Base-by-base conservation (phyloP, 2,329 filamentous ascomycete genomes). In the Beauveria sp. region DNA sequence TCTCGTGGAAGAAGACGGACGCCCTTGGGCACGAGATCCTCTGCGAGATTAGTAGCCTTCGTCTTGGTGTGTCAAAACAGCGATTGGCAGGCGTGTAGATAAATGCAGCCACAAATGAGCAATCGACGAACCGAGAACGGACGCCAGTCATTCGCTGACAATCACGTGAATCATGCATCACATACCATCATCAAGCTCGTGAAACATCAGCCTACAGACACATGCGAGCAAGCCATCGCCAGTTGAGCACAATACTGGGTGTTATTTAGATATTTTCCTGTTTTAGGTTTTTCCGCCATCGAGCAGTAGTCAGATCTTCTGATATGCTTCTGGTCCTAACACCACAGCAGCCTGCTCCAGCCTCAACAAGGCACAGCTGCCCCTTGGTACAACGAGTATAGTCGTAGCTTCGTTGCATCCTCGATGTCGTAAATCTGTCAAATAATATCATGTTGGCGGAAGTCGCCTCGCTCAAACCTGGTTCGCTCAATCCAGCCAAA, bases 401-500 rank as follows among this genome's bases (percentile, higher is more conserved):
- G 41, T 55, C 58, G 44, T 55, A 43, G 28, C 41, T 47, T 61
- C 18, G 12, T 55, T 43, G 50, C 41, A 26, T 55, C 58, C 30
- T 34, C 51, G 9, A 28, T 54, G 43, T 50, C 22, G 47, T 59
- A 59, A 59, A 44, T 52, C 34, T 52, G 55, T 59, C 37, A 59
- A 59, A 52, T 44, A 59, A 59, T 52, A 9, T 47, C 54, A 56
- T 56, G 37, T 52, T 20, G 56, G 56, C 56, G 24, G 37, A 59
- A 59, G 37, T 52, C n/a, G 56, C 56, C 56, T 43, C 47, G 56
- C 56, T 59, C 37, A 52, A 59, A 44, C 24, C 55, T 41, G 55
- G 20, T 48, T 58, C 55, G 55, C 55, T 58, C 44, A 47, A 50
- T 58, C 46, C 46, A 59, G 56, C 47, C 18, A 59, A 59, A 52